These are phyloP conservation scores for Crotalaria pallida DNA, from an alignment of 306 rosid genomes.

Conservation along the genomic window DNA sequence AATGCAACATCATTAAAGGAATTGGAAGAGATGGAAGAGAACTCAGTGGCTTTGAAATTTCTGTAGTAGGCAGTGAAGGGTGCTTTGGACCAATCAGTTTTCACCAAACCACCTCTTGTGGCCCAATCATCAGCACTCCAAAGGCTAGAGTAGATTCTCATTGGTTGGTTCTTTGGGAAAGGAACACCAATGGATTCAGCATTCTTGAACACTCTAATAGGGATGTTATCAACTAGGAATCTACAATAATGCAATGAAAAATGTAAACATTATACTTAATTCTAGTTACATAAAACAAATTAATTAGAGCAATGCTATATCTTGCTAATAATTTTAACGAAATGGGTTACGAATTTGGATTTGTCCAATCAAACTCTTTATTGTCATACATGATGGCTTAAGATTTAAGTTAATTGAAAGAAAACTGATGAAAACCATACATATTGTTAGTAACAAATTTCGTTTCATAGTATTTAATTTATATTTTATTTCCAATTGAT, in stretches of 20 bases:
- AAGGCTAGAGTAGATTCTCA: conserved; percentile 68
- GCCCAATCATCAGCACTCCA: conserved; percentile 91
- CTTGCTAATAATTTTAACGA: too few species aligned
- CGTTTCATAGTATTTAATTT: too few species aligned
- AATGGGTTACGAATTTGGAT: too few species aligned
- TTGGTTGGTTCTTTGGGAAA: conserved; percentile 69
- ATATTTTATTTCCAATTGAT: too few species aligned
- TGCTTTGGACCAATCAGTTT: conserved; percentile 79
- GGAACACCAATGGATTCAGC: conserved; percentile 60
- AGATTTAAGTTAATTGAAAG: too few species aligned
- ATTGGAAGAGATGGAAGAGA: conserved; percentile 24
- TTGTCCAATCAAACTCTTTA: too few species aligned
- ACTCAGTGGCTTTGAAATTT: conserved; percentile 46
- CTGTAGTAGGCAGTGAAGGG: conserved; percentile 85
- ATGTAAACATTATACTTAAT: too few species aligned
- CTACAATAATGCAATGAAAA: conserved; percentile 19
- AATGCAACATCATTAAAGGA: conserved; percentile 32
- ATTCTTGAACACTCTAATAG: conserved; percentile 76
- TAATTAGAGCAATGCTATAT: too few species aligned
- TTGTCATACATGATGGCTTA: too few species aligned
- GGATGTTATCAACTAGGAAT: conserved; percentile 66
- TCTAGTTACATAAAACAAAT: too few species aligned
- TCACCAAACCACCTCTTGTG: conserved; percentile 79
- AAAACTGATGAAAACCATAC: too few species aligned
- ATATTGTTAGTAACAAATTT: too few species aligned